A percentile compares a stretch with the other conserved stretches of the same genome.
These are phyloP conservation scores for Arthrobotrys megalospora DNA, from an alignment of 2,329 filamentous ascomycete genomes.

Conservation along the genomic window DNA sequence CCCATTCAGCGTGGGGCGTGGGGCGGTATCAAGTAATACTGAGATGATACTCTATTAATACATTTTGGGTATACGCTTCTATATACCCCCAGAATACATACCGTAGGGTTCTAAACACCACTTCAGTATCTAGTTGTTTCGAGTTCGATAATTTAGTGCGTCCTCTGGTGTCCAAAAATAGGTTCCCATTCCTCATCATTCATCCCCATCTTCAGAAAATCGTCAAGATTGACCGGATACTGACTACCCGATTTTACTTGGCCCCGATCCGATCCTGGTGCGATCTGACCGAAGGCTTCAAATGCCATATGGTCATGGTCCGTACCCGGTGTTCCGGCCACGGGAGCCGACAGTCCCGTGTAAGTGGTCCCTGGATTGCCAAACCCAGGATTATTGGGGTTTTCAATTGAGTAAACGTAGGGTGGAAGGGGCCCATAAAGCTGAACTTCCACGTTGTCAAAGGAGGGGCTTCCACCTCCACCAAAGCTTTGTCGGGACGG, in stretches of 20 bases:
- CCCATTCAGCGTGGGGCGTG: too few species aligned
- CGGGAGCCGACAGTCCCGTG: slow-evolving; percentile 21
- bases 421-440: slow-evolving; percentile 79
- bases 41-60: slow-evolving; percentile 15
- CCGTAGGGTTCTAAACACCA: slow-evolving; percentile 1
- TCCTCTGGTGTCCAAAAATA: slow-evolving; percentile 48
- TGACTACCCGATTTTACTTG: slow-evolving; percentile 46
- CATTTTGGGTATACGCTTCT: slow-evolving; percentile 3
- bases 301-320: slow-evolving; percentile 42
- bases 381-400: slow-evolving; percentile 37
- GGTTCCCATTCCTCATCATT: slow-evolving; percentile 60
- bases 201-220: slow-evolving; percentile 57
- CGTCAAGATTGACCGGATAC: slow-evolving; percentile 44
- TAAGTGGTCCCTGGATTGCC: slow-evolving; percentile 48
- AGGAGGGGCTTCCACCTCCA: slow-evolving; percentile 71
- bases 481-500: slow-evolving; percentile 66
- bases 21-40: neutral
- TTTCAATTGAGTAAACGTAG: slow-evolving; percentile 75
- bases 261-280: slow-evolving; percentile 30
- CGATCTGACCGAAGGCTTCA: slow-evolving; percentile 32
- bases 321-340: slow-evolving; percentile 18
- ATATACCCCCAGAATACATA: slow-evolving; percentile 3
- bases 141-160: slow-evolving; percentile 20
- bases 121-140: neutral
- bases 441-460: slow-evolving; percentile 80